Evolutionary conservation across 164 flowering plant genomes (phyloP), one percentile per base, ranked within the genome.

Genomic region (Nymphaea thermarum): DNA sequence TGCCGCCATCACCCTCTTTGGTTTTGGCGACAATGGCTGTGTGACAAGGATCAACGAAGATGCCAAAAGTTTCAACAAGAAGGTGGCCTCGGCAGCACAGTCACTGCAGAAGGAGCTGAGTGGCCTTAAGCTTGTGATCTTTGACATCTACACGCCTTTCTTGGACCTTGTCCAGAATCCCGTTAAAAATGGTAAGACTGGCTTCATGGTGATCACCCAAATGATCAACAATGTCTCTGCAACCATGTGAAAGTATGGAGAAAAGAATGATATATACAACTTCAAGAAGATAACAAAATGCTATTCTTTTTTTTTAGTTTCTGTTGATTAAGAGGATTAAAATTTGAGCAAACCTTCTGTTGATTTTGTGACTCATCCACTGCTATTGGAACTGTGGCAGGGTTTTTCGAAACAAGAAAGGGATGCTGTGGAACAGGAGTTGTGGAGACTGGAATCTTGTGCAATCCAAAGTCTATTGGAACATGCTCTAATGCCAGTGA

Each of bases 341-440:
- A 25, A 25, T 25, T 25, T 25, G 36, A 25, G 36, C 36, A 25
- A 25, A 25, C 0, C 1, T 25, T 25, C 36, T 25, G 36, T 25
- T 25, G 36, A 25, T 25, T 25, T 25, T 25, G 36, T 25, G 36
- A 25, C 36, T 25, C 36, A 25, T 25, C 36, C 36, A 25, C 36
- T 25, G 36, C 36, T 25, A 25, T 25, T 25, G 36, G 36, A 25
- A 25, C 14, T 51, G 8, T 51, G 57, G 7, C 65, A 91, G 98
- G 98, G 18, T 94, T 94, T 61, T 66, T 67, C 2, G 97, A 91
- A 73, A 87, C 86, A 44, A 81, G 80, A 51, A 94, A 76, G 78
- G 96, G 93, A 0, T 94, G 99, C 68, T 90, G 98, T 68, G 96
- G 96, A 47, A 91, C 93, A 3, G 98, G 99, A 51, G 80, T 75